These are phyloP conservation scores for Herpotrichia juniperi DNA, from an alignment of 2,329 filamentous ascomycete genomes.

Conservation along the genomic window DNA sequence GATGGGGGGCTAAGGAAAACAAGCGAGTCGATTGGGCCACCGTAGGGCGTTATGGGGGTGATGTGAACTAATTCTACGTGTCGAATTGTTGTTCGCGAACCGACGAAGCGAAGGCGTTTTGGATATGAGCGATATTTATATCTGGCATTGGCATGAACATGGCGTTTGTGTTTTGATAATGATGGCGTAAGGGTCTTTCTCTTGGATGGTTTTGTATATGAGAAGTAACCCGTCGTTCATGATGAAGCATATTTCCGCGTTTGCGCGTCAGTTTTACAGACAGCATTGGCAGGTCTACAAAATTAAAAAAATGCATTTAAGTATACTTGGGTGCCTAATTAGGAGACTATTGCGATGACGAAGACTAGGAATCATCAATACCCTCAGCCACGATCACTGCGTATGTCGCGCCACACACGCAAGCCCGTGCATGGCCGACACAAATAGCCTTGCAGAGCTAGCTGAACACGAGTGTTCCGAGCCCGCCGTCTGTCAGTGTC, in stretches of 20 bases:
- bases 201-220: not conserved
- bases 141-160: constrained; percentile 35
- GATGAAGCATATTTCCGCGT: constrained; percentile 7
- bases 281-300: not conserved
- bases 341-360: not conserved
- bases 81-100: not conserved
- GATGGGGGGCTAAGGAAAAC: constrained; percentile 50
- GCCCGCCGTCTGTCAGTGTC: constrained; percentile 3
- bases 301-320: not conserved
- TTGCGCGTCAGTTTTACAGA: constrained; percentile 2
- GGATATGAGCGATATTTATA: constrained; percentile 31
- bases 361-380: not conserved
- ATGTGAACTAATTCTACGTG: constrained; percentile 27
- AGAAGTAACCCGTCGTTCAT: constrained; percentile 17
- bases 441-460: too few relatives aligned
- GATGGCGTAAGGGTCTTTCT: not conserved
- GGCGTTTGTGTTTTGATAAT: constrained; percentile 26
- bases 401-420: too few relatives aligned
- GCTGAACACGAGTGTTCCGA: not conserved
- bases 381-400: too few relatives aligned
- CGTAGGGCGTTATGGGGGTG: constrained; percentile 56
- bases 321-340: not conserved
- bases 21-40: constrained; percentile 56
- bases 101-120: constrained; percentile 18
- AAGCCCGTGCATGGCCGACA: too few relatives aligned